Conservation (phyloP, 78 protist species). For the Guillardia theta region DNA sequence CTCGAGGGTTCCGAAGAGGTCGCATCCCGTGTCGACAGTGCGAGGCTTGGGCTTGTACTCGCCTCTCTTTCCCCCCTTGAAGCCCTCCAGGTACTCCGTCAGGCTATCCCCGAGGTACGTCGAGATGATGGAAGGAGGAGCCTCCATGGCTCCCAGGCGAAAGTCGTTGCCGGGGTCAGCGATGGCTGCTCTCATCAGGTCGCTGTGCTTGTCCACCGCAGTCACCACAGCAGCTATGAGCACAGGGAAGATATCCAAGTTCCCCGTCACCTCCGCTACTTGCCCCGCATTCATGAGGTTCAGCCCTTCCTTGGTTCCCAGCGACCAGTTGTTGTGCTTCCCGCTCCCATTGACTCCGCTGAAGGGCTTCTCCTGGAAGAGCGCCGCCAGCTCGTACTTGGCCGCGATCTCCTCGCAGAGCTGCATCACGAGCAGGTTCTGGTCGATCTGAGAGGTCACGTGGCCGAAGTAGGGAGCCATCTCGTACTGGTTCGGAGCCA, state of each 20-base stretch:
- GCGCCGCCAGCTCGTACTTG: constrained; percentile 55
- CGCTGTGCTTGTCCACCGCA: constrained; percentile 60
- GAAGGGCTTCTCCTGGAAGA: constrained; percentile 94
- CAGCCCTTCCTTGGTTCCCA: constrained; percentile 63
- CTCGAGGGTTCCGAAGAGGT: constrained; percentile 48
- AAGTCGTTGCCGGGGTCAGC: constrained; percentile 84
- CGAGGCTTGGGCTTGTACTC: constrained; percentile 16
- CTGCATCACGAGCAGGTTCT: constrained; percentile 88
- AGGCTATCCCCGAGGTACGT: constrained; percentile 80
- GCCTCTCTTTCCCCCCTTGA: neutral
- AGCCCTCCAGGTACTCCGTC: constrained; percentile 35
- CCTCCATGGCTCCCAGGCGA: constrained; percentile 86
- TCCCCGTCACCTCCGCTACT: constrained; percentile 35
- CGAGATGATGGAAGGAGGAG: constrained; percentile 95
- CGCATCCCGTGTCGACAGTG: neutral
- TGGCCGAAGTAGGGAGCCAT: constrained; percentile 83
- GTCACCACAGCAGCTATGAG: constrained; percentile 37
- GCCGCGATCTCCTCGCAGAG: constrained; percentile 37
- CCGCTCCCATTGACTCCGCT: constrained; percentile 88
- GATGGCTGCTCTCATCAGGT: constrained; percentile 58
- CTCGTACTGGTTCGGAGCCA: constrained; percentile 94
- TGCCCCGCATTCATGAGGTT: constrained; percentile 59
- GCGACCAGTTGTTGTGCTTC: constrained; percentile 92
- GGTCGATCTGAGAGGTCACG: constrained; percentile 73
- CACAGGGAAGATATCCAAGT: constrained; percentile 34